Evolutionary conservation across 1,139 yeast genomes (phyloP).

Genomic region (Yamadazyma sp.): DNA sequence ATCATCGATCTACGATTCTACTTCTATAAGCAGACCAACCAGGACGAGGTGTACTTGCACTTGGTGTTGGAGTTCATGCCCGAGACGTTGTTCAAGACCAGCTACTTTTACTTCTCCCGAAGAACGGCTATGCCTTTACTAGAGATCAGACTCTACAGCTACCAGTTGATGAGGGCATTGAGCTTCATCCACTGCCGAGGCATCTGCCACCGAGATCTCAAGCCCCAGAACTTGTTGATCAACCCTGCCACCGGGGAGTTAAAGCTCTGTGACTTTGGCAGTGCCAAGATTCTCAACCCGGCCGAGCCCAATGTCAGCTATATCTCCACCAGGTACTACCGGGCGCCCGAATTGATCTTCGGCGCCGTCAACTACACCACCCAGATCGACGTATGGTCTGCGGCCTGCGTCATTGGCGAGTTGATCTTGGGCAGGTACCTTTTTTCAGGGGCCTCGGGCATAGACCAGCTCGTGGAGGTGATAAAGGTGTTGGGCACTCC

Average conservation of each 20-base stretch:
- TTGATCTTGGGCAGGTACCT: constrained; percentile 91
- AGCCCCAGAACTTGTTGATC: constrained; percentile 75
- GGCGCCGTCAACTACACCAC: constrained; percentile 95
- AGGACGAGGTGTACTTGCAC: constrained; percentile 80
- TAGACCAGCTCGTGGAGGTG: constrained; percentile 95
- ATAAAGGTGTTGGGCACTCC: constrained; percentile 98
- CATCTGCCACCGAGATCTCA: constrained; percentile 90
- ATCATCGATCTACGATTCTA: constrained; percentile 86
- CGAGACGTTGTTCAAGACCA: constrained; percentile 90
- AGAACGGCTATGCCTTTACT: constrained; percentile 82
- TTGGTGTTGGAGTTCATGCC: constrained; percentile 90
- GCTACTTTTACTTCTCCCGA: constrained; percentile 75
- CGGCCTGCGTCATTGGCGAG: constrained; percentile 98
- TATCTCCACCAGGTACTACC: constrained; percentile 75
- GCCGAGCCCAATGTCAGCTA: constrained; percentile 75
- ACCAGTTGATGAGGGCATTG: constrained; percentile 86
- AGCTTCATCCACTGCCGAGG: constrained; percentile 89
- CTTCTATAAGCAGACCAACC: constrained; percentile 78
- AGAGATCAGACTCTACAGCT: constrained; percentile 86
- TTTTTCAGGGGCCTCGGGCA: constrained; percentile 97
- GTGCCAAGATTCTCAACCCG: constrained; percentile 73
- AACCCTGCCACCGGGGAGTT: constrained; percentile 65
- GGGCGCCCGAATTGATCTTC: constrained; percentile 86
- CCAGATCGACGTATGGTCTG: constrained; percentile 95
- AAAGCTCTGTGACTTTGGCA: constrained; percentile 81